Base-by-base conservation (phyloP, 2,329 filamentous ascomycete species). In the Neofusicoccum ribis region DNA sequence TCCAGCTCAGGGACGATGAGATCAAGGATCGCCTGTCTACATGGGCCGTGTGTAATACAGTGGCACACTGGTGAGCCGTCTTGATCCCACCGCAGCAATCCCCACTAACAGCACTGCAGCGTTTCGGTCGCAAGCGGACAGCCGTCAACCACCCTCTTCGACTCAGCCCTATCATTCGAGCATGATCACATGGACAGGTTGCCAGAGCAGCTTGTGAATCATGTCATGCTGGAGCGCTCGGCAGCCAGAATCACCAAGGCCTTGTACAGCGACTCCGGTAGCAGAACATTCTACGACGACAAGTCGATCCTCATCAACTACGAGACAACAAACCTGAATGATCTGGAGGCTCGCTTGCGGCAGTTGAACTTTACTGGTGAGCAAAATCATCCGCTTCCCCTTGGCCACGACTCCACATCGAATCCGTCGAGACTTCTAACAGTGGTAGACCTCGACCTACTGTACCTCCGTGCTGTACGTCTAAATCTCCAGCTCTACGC, bases 31-130 rank as follows among this genome's bases (percentile, higher is more conserved):
- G 91, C 43, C 86, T 93, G 49, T 87, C 88, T 59, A 94, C 91
- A 1, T 95, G 91, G 91, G 91, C 91, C 1, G 89, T 92, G 3
- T 92, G 91, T 80, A 95, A 95, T 73, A 90, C 94, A 68, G 91
- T 93, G 39, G 89, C 91, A 23, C 91, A 94, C 70, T 85, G 86
- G 85, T 86, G 79, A 69, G 79, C 70, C 8, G 17, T 17, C 23
- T 58, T 17, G 43, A 47, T 27, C 23, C 39, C 37, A 5, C n/a
- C 36, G 34, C 3, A 5, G 36, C 23, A 43, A 17, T 68, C 65
- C 69, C 71, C 8, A 36, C 67, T 60, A 37, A 60, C 43, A 37
- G 27, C 68, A 23, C 69, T 64, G 39, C 65, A 89, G 88, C 64
- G 87, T 93, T 49, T 91, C 90, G n/a, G 94, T 91, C 3, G 91